phyloP scores from a whole-genome alignment of 805 yeast species.

The Wickerhamomyces ciferrii region DNA sequence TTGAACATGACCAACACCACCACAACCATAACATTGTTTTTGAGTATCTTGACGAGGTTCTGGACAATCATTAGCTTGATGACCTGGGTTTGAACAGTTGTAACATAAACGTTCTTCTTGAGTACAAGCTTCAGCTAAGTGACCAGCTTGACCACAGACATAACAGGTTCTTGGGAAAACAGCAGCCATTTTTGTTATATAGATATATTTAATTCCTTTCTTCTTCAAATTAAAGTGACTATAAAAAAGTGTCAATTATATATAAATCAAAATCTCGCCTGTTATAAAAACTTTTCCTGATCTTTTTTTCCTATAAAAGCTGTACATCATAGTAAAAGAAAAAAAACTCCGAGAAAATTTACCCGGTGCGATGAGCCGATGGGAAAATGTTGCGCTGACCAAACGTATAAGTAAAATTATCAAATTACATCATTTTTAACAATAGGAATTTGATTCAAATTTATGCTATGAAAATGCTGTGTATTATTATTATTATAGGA shows the following conservation, averaged over 20 bases:
- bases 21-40: constrained; percentile 93
- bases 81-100: constrained; percentile 89
- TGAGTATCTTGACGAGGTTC: constrained; percentile 79
- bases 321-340: too few species aligned
- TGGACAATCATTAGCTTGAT: constrained; percentile 84
- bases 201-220: not conserved
- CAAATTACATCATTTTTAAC: not conserved
- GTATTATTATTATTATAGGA: too few species aligned
- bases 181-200: constrained; percentile 22
- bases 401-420: not conserved
- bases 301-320: not conserved
- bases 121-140: constrained; percentile 82
- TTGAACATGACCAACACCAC: constrained; percentile 85
- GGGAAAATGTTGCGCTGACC: not conserved
- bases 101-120: constrained; percentile 85
- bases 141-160: constrained; percentile 91
- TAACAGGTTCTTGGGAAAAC: constrained; percentile 71
- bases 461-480: too few species aligned
- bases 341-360: constrained; percentile 1
- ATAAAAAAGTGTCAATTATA: not conserved
- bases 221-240: not conserved
- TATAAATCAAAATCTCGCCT: not conserved
- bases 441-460: too few species aligned
- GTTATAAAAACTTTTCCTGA: constrained; percentile 1
- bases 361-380: constrained; percentile 5